A percentile compares a stretch with the other conserved stretches of the same genome.
These are phyloP conservation scores for Saturnispora ahearnii DNA, from an alignment of 805 yeast species.

Conservation along the genomic window DNA sequence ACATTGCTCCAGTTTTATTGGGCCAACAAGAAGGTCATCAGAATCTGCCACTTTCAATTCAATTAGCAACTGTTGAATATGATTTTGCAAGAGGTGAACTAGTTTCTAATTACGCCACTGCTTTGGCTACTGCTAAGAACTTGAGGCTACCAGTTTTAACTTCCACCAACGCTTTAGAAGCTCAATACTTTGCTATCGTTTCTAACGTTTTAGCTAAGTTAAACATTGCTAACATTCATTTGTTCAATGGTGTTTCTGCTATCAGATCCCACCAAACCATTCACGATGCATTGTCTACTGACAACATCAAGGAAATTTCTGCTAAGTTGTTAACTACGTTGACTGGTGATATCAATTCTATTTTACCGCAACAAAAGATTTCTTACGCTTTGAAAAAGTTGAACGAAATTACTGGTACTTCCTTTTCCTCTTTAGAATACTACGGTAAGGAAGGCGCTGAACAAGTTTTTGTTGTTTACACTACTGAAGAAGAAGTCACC, in stretches of 20 bases:
- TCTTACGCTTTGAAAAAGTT: conserved; percentile 39
- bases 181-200: conserved; percentile 58
- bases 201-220: conserved; percentile 59
- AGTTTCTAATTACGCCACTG: conserved; percentile 54
- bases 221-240: conserved; percentile 52
- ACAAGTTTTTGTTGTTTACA: conserved; percentile 75
- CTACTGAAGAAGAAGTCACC: conserved; percentile 52
- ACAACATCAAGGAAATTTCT: conserved; percentile 32
- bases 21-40: conserved; percentile 25
- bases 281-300: conserved; percentile 36
- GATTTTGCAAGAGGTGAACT: conserved; percentile 43
- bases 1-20: conserved; percentile 54
- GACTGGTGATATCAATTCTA: conserved; percentile 17
- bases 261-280: conserved; percentile 42
- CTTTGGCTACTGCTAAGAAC: conserved; percentile 51
- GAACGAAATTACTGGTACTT: conserved; percentile 42
- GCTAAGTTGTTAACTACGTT: conserved; percentile 29
- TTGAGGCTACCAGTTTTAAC: conserved; percentile 61
- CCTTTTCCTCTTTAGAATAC: conserved; percentile 59
- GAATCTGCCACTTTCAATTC: conserved; percentile 53
- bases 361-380: conserved; percentile 29
- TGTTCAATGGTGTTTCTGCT: conserved; percentile 74
- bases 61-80: conserved; percentile 70
- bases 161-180: conserved; percentile 54
- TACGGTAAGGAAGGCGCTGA: conserved; percentile 53